These are phyloP conservation scores for Dictyostelium intermedium DNA, from an alignment of 78 protist genomes.

Conservation along the genomic window DNA sequence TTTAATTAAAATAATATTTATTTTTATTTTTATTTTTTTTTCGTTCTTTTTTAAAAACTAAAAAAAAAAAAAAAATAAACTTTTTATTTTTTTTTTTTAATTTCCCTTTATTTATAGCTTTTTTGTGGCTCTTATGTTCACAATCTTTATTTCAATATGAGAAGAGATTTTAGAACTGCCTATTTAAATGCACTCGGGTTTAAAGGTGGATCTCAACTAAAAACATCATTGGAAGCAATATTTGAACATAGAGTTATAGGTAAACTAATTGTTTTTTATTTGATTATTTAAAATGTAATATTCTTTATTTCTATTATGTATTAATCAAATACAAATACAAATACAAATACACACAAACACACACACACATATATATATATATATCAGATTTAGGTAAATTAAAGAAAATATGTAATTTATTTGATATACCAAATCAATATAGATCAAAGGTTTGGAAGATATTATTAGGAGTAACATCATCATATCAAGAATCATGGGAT, in stretches of 20 bases:
- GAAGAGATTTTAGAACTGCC: slow-evolving; percentile 70
- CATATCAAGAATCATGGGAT: slow-evolving; percentile 74
- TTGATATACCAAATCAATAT: slow-evolving; percentile 69
- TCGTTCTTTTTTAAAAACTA: too few relatives aligned
- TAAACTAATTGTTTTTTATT: background rate
- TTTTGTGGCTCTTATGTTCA: background rate
- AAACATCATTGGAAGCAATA: slow-evolving; percentile 60
- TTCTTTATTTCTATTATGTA: too few relatives aligned
- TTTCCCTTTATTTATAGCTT: too few relatives aligned
- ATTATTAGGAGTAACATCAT: slow-evolving; percentile 43
- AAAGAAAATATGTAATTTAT: slow-evolving; percentile 65
- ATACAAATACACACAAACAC: background rate
- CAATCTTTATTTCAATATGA: slow-evolving; percentile 3
- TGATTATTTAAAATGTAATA: too few relatives aligned
- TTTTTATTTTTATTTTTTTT: too few relatives aligned
- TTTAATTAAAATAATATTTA: too few relatives aligned
- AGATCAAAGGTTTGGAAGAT: slow-evolving; percentile 54
- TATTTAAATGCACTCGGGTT: slow-evolving; percentile 58
- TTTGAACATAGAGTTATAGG: slow-evolving; percentile 68
- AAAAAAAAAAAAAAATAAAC: too few relatives aligned
- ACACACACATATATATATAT: background rate
- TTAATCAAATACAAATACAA: too few relatives aligned
- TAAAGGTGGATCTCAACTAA: slow-evolving; percentile 66
- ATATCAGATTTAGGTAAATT: slow-evolving; percentile 21
- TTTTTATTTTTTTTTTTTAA: too few relatives aligned